Base-by-base conservation (phyloP, 495 filamentous ascomycete species). In the Aspergillus bridgeri region DNA sequence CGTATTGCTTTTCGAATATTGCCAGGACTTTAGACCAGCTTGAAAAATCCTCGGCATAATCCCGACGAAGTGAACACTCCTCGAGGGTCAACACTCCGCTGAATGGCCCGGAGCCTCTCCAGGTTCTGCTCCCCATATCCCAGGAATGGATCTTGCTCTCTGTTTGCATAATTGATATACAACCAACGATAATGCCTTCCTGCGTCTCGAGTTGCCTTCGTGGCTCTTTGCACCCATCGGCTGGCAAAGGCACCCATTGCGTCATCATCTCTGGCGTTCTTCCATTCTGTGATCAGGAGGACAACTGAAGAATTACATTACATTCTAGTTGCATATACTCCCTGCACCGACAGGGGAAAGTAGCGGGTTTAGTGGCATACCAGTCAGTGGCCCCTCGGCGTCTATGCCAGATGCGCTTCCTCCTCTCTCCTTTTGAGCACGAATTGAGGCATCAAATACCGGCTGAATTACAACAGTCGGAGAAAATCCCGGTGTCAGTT, bases 391-490 rank as follows among this genome's bases (percentile, higher is more conserved):
- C n/a, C n/a, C n/a, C n/a, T n/a, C n/a, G n/a, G n/a, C n/a, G n/a
- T n/a, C n/a, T n/a, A n/a, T n/a, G n/a, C n/a, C n/a, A n/a, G n/a
- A n/a, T n/a, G n/a, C n/a, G n/a, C n/a, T n/a, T n/a, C n/a, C n/a
- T n/a, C n/a, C n/a, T n/a, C n/a, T n/a, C n/a, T n/a, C n/a, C 69
- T 72, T 7, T 63, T 18, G 44, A 69, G 61, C 13, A 60, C 49
- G n/a, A 46, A 66, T 74, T 21, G 69, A 64, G 11, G 57, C 29
- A 15, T 24, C 65, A 17, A 67, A 70, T 23, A 81, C 60, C 3
- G 76, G 75, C 51, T 81, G 79, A 59, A 79, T 71, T 19, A 76
- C 57, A 44, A 74, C 59, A 9, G 75, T 71, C 0, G 75, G 74
- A 6, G 66, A 54, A 47, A 81, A 67, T 24, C 69, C 69, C 13